Base-by-base conservation (phyloP, 768 basidiomycete genomes). In the Hortiboletus campestris region DNA sequence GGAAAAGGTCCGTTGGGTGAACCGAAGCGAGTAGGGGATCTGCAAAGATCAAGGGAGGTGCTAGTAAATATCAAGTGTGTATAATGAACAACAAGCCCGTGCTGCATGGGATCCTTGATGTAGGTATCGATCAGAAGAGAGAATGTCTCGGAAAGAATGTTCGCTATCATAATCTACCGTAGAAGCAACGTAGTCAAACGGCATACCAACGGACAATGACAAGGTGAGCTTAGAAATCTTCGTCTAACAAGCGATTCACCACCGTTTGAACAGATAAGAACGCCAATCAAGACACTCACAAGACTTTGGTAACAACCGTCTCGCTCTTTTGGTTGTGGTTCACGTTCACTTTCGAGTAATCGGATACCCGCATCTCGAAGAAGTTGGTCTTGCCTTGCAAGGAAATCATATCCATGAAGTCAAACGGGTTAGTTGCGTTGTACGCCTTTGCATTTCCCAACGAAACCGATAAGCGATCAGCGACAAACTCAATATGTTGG, bases 311-410 rank as follows among this genome's bases (percentile, higher is more conserved):
- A 3, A 63, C 28, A 2, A 50, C 59, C 1, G 63, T 11, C 4
- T 74, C 72, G 2, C 42, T 49, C 56, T 69, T 68, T 34, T 66
- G 50, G 19, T 46, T 66, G 4, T 50, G 55, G 9, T 68, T 72
- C n/a, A n/a, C n/a, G 46, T 80, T 80, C 53, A 89, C 78, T 64
- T 82, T 88, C 16, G 84, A 78, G 63, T 91, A 91, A 19, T 91
- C 88, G 4, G 91, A 94, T 4, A 97, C 95, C 1, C 94, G 83
- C 74, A 94, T 94, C 76, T 96, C 94, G 69, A 95, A 97, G 72
- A 97, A 97, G 75, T 97, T 94, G 40, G 94, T 92, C 78, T 98
- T 98, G 59, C 95, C 95, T 74, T 94, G 89, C 7, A 97, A 76
- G 16, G 93, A 96, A 44, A 95, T 95, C 83, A 94, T 84, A 62